Conservation (phyloP, 2,329 filamentous ascomycete genomes). For the Penicillium sp. region DNA sequence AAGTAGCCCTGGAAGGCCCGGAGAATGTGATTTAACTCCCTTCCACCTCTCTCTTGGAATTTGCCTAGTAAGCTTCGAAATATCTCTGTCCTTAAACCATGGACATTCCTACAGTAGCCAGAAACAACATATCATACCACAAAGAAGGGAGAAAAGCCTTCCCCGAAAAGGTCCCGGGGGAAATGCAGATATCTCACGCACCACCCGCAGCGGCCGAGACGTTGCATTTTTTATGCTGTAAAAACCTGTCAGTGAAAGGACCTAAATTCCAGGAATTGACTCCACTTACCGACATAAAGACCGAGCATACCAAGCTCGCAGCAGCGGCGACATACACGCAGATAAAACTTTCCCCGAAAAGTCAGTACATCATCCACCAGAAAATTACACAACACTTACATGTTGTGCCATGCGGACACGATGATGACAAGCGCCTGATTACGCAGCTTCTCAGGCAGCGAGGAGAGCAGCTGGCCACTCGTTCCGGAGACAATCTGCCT, state of each 20-base stretch:
- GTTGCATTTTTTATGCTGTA: neutral
- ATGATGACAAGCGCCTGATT: neutral
- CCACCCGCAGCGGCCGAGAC: neutral
- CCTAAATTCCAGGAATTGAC: rapidly evolving
- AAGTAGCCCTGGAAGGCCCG: too few relatives aligned
- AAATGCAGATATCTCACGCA: neutral
- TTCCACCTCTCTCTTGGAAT: too few relatives aligned
- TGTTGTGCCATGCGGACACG: neutral
- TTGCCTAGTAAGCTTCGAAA: too few relatives aligned
- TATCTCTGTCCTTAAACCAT: neutral
- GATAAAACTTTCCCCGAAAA: neutral
- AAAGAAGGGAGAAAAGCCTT: too few relatives aligned
- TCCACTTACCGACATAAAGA: neutral
- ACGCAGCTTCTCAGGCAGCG: neutral
- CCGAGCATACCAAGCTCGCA: neutral
- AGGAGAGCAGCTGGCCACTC: neutral
- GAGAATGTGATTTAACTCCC: too few relatives aligned
- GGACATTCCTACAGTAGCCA: neutral
- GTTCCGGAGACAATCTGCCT: neutral
- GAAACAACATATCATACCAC: too few relatives aligned
- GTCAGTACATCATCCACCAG: neutral
- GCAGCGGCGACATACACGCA: neutral
- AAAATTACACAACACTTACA: neutral
- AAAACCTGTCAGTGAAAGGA: neutral
- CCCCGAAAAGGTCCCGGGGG: too few relatives aligned